These are phyloP conservation scores for Luffa acutangula DNA, from an alignment of 306 rosid species.

Conservation along the genomic window DNA sequence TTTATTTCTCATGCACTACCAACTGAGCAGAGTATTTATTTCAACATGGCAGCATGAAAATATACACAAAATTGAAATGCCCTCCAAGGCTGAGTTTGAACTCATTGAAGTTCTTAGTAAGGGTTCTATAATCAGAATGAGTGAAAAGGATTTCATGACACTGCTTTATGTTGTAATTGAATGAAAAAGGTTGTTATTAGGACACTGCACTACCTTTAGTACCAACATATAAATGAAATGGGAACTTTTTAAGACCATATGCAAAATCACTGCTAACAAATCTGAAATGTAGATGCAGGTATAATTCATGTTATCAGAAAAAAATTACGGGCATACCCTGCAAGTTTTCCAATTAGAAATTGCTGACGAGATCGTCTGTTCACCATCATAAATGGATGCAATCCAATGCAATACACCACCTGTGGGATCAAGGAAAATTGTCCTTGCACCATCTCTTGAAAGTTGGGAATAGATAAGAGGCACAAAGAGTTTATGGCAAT, in stretches of 20 bases:
- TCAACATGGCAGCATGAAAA: background rate
- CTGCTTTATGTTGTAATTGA: no score
- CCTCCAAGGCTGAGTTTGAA: background rate
- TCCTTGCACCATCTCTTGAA: constrained; percentile 5
- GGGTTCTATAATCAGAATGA: background rate
- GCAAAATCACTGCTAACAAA: background rate
- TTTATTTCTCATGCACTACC: background rate
- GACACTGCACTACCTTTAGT: background rate
- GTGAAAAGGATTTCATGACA: background rate
- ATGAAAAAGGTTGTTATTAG: background rate
- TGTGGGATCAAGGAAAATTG: constrained; percentile 24
- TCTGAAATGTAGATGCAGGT: background rate
- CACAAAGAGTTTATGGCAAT: constrained; percentile 10
- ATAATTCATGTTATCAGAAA: background rate
- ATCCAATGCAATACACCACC: constrained; percentile 63
- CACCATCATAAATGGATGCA: constrained; percentile 79
- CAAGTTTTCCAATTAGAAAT: constrained; percentile 31
- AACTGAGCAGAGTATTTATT: background rate
- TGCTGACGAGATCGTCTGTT: constrained; percentile 45
- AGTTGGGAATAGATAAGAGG: constrained; percentile 16
- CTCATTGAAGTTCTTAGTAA: background rate
- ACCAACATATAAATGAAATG: background rate
- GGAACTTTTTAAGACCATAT: background rate
- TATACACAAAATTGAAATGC: background rate
- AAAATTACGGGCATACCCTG: constrained; percentile 27